Evolutionary conservation across 208 protist species (phyloP), one percentile per base, ranked within the genome.

Genomic region (Leishmania gerbilli): DNA sequence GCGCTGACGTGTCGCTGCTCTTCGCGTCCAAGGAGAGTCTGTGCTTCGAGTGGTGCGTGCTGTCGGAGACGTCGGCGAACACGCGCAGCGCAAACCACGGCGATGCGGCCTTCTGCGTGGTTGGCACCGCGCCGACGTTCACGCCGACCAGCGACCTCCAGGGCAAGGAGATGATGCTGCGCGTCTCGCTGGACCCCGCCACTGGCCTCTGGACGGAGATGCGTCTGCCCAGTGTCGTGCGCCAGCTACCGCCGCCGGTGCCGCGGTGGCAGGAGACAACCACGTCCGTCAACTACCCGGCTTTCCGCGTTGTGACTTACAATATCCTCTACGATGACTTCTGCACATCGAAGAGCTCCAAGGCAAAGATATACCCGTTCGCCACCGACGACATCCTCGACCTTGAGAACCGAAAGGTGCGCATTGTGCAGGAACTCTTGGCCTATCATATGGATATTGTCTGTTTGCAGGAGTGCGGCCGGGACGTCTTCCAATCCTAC

Each of bases 321-420:
- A 98, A 98, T 86, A 91, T 98, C 11, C 90, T 98, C 11, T 91
- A 97, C 83, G 96, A 98, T 75, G 90, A 92, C 69, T 97, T 97
- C 74, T 97, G 92, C 76, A 95, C 85, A 15, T 91, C 88, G 11
- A 89, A 85, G 67, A 76, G 79, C 71, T 91, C 89, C 51, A 89
- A 90, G 67, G 82, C 79, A 74, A 82, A 88, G 68, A 96, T 98
- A 72, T 98, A 98, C 81, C 93, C 94, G 31, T 97, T 97, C 83
- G 92, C 91, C 64, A 92, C 90, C 31, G 91, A 95, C 34, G 93
- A 93, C 34, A 75, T 95, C 15, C 84, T 98, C 34, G 78, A 88
- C 60, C 81, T 94, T n/a, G 85, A 90, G 56, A 90, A 92, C 75
- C 91, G 96, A 4, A 90, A 93, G 80, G 80, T 90, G 49, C 91